phyloP scores from a whole-genome alignment of 768 basidiomycete species.

The Phanerochaete sordida region DNA sequence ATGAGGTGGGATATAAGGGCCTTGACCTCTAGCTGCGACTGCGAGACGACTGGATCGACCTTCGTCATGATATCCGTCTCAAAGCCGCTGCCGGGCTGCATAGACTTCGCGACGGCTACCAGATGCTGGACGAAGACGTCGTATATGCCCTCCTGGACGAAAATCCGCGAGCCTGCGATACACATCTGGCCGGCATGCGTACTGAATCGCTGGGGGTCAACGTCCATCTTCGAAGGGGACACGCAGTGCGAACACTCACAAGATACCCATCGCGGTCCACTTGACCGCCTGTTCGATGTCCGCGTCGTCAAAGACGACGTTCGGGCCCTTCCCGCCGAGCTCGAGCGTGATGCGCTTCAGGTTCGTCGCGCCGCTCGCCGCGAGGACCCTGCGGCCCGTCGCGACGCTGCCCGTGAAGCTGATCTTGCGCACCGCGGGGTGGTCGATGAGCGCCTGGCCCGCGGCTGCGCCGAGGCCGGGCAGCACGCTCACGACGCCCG shows the following conservation, averaged over 20 bases:
- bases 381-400: slow-evolving; percentile 74
- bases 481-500: slow-evolving; percentile 75
- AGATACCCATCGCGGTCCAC: slow-evolving; percentile 73
- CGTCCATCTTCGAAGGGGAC: background rate
- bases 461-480: slow-evolving; percentile 68
- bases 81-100: slow-evolving; percentile 46
- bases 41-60: slow-evolving; percentile 44
- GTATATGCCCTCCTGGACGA: slow-evolving; percentile 54
- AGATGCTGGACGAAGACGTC: slow-evolving; percentile 51
- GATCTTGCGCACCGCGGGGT: slow-evolving; percentile 58
- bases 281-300: slow-evolving; percentile 68
- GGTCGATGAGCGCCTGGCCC: slow-evolving; percentile 65
- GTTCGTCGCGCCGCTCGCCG: slow-evolving; percentile 76
- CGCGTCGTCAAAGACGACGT: slow-evolving; percentile 69
- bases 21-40: slow-evolving; percentile 43
- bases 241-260: slow-evolving; percentile 40
- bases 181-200: slow-evolving; percentile 35
- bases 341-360: slow-evolving; percentile 83
- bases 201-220: too few species aligned
- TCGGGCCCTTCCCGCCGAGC: slow-evolving; percentile 74
- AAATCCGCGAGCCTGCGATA: slow-evolving; percentile 53
- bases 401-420: slow-evolving; percentile 86
- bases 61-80: slow-evolving; percentile 27
- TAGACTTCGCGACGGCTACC: slow-evolving; percentile 30
- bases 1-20: background rate